Base-by-base conservation (phyloP, 1,284 basidiomycete genomes). In the Phylloporus sp. region DNA sequence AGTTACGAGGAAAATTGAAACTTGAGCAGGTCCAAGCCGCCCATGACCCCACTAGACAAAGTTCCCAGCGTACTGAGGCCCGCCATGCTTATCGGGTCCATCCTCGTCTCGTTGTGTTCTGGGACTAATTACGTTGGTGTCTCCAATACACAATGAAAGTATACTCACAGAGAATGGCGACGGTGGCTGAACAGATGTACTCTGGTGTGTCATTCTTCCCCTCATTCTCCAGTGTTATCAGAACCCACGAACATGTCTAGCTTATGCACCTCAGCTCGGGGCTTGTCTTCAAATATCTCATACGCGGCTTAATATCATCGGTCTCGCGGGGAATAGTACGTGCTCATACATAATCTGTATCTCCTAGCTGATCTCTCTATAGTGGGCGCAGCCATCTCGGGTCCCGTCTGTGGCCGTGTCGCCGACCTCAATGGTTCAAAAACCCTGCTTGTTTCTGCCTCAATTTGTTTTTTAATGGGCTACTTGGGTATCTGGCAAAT, bases 201-300 rank as follows among this genome's bases (percentile, higher is more conserved):
- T 78, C 77, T 60, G 78, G 77, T 80, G 43, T 17, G 72, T 63
- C 43, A 29, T 61, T 39, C 41, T 41, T 52, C 17, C 25, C 7
- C 39, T 15, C 41, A 41, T 15, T 15, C 25, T 11, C 1, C 11
- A 27, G 66, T 20, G n/a, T 32, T 10, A 29, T 61, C 12, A 19
- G 43, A 8, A 43, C n/a, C 12, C 35, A 66, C 61, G 47, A 65
- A 64, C 35, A 35, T 62, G 25, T 60, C 66, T 75, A 91, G 94
- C 92, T 3, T 95, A 95, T 76, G 89, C 91, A 1, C 94, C 94
- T 0, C 94, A 95, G 77, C 84, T 95, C 5, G 91, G 90, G 2
- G 80, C 88, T 23, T 85, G 88, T 45, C 84, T 95, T n/a, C 82
- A 85, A 55, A 85, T 95, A 27, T 86, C 88, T 1, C 91, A 94